Conservation (phyloP, 331 rosid species). For the Cydonia oblonga region DNA sequence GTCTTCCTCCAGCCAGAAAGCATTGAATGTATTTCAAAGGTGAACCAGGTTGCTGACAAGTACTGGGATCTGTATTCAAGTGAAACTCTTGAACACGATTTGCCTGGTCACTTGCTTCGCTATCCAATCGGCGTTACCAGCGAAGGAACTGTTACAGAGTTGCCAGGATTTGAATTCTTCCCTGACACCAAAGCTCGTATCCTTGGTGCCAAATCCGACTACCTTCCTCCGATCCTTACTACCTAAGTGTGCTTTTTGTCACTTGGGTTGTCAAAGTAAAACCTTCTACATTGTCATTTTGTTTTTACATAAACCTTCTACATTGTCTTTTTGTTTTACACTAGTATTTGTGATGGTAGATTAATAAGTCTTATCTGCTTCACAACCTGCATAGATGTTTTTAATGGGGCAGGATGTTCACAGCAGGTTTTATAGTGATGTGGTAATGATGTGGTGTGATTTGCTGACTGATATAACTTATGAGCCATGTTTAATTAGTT, state of each 20-base stretch:
- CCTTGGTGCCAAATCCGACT: slow-evolving; percentile 72
- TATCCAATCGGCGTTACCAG: slow-evolving; percentile 54
- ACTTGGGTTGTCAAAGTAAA: background rate
- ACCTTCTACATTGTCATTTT: too few species aligned
- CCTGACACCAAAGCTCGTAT: slow-evolving; percentile 85
- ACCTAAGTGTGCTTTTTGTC: slow-evolving; percentile 28
- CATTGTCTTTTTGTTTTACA: slow-evolving; percentile 6
- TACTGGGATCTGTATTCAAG: slow-evolving; percentile 85
- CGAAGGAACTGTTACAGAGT: slow-evolving; percentile 44
- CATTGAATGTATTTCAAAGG: slow-evolving; percentile 59
- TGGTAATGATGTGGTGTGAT: slow-evolving; percentile 5
- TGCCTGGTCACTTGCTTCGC: slow-evolving; percentile 90
- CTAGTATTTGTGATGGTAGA: background rate
- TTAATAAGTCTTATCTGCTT: slow-evolving; percentile 3
- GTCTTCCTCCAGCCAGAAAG: slow-evolving; percentile 53
- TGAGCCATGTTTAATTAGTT: background rate
- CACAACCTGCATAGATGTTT: slow-evolving; percentile 5
- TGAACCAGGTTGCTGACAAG: slow-evolving; percentile 77
- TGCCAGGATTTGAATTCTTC: slow-evolving; percentile 70
- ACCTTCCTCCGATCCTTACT: slow-evolving; percentile 87
- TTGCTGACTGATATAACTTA: background rate
- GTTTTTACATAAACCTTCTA: background rate
- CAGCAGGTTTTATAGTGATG: background rate
- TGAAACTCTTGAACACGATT: slow-evolving; percentile 60
- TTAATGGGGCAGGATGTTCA: slow-evolving; percentile 5